Evolutionary conservation across 257 asterid species (phyloP), one percentile per base, ranked within the genome.

Genomic region (Penstemon barbatus): DNA sequence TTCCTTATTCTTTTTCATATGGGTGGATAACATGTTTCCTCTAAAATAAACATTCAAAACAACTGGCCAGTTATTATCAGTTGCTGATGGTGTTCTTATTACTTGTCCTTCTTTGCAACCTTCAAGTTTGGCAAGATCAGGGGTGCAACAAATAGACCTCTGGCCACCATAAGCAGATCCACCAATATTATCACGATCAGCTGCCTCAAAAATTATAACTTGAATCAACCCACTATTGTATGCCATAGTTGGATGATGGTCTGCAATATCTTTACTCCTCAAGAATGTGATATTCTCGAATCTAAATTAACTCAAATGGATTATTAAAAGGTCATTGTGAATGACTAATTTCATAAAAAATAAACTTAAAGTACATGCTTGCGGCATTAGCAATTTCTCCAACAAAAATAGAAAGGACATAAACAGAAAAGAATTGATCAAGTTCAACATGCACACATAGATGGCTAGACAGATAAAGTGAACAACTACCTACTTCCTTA

Each of bases 161-260:
- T 94, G 99, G 57, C 99, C 99, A 44, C 95, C 95, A 79, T 94
- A 94, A 43, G 97, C 93, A 61, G 99, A 94, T 72, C 99, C 99
- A 37, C 99, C 99, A 46, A 94, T 91, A 66, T 79, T 87, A 73
- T 94, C 99, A 15, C 95, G 95, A 62, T 94, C 87, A 70, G 88
- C 83, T 51, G 97, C 92, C 85, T 91, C 99, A 64, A 94, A 94
- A 68, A 94, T 86, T 46, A 91, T 69, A 38, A 86, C 87, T 78
- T 94, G 99, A 74, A 94, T 86, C 86, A 91, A 79, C 57, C 96
- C 97, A 74, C 86, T 86, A 56, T 75, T 78, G 76, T 85, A 78
- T 61, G 86, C 87, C 80, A 75, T 81, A 51, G 84, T 59, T 18
- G 93, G 84, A 65, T 80, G 85, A 74, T 75, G 87, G 37, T 74